Percentiles rank a stretch among this genome's conserved stretches.
phyloP scores from a whole-genome alignment of 768 basidiomycete species.

The Coprinopsis strossmayeri region DNA sequence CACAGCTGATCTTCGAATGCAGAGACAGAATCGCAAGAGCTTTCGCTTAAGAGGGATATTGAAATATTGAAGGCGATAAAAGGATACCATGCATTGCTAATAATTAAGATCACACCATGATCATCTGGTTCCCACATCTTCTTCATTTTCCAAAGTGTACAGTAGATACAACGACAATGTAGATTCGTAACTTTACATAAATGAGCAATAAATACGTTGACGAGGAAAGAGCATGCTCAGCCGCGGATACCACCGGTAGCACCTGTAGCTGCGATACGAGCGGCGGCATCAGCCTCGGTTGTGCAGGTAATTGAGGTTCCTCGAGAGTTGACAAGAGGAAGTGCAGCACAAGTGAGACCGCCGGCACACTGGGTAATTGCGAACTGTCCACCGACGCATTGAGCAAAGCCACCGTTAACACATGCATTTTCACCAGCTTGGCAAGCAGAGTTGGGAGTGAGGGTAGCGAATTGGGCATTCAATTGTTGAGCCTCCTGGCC shows the following conservation, averaged over 20 bases:
- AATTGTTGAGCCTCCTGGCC: constrained; percentile 44
- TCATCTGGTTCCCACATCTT: too few species aligned
- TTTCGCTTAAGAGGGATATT: too few species aligned
- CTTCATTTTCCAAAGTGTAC: neutral
- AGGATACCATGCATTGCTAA: too few species aligned
- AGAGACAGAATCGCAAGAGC: constrained; percentile 10
- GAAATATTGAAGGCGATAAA: too few species aligned
- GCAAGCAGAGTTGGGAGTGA: constrained; percentile 42
- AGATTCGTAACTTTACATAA: too few species aligned
- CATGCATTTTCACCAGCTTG: constrained; percentile 35
- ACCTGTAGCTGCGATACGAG: constrained; percentile 36
- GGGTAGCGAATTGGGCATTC: constrained; percentile 44
- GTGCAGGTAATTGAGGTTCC: constrained; percentile 50
- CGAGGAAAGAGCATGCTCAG: neutral
- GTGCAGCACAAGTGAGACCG: constrained; percentile 36
- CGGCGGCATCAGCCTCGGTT: constrained; percentile 36
- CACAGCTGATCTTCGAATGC: neutral
- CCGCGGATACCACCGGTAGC: constrained; percentile 14
- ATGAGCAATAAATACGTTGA: neutral
- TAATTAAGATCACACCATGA: too few species aligned
- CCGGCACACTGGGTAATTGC: constrained; percentile 29
- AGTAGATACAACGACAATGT: too few species aligned
- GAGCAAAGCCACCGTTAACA: constrained; percentile 38
- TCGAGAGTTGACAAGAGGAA: constrained; percentile 47
- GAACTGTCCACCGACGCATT: constrained; percentile 46